Base-by-base conservation (phyloP, 768 basidiomycete species). In the Panus rudis region DNA sequence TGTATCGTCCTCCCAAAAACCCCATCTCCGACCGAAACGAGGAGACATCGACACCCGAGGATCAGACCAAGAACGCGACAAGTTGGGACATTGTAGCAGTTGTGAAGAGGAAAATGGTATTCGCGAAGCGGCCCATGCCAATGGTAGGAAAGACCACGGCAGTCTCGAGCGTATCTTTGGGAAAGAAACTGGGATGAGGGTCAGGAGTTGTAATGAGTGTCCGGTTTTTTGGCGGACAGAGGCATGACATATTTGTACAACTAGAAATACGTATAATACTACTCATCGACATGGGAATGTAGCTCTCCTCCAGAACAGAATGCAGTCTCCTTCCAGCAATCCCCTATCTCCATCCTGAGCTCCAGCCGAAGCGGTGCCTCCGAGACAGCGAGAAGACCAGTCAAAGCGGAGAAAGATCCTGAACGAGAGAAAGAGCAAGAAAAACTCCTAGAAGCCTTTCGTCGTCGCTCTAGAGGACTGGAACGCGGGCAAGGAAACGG, bases 401-500 rank as follows among this genome's bases (percentile, higher is more conserved):
- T 70, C 67, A 61, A 66, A 70, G 52, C 68, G 45, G 63, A 73
- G 61, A 57, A 56, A 53, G 55, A 48, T 52, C 53, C 48, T 48
- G 62, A 32, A 5, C 14, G 35, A 49, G 45, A 53, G 35, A 42
- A 34, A 47, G 44, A 52, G 49, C 55, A n/a, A 55, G 62, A 55
- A 51, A 63, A 66, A 66, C 52, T 59, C 54, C 51, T 60, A 55
- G 42, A 26, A 54, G 25, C 34, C 47, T 60, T 60, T 61, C 67
- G 64, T 67, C 43, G 63, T 78, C 56, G 49, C 28, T 88, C 75
- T 87, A 72, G 84, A 74, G 78, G 82, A 88, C 85, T 84, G 85
- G 85, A 88, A 91, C 88, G 88, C 88, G 88, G 83, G 77, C 86
- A 77, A 79, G 85, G 79, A 88, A 76, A 76, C 79, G 82, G 81